A percentile compares a stretch with the other conserved stretches of the same genome.
phyloP scores from a whole-genome alignment of 2,329 filamentous ascomycete genomes.

The Pseudopithomyces maydicus region DNA sequence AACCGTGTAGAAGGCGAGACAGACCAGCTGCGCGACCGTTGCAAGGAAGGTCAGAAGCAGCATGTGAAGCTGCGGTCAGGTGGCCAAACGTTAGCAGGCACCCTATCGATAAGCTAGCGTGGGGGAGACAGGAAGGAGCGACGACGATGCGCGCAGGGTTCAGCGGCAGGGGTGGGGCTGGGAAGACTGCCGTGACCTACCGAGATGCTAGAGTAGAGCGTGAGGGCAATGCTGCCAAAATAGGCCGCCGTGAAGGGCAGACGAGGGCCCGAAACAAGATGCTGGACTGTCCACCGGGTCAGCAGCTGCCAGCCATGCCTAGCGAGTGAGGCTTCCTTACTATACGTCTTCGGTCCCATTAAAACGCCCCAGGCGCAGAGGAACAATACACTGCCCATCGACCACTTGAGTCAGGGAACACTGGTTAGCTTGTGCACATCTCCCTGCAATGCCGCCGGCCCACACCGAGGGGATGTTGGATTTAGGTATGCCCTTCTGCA shows the following conservation, averaged over 20 bases:
- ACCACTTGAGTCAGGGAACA: constrained; percentile 71
- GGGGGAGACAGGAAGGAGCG: constrained; percentile 29
- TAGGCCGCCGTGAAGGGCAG: constrained; percentile 93
- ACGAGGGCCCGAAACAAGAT: constrained; percentile 82
- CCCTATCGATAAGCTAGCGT: constrained; percentile 39
- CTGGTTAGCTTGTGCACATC: constrained; percentile 41
- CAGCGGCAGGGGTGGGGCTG: constrained; percentile 17
- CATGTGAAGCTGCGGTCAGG: constrained; percentile 65
- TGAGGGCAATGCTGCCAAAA: constrained; percentile 89
- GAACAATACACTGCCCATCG: constrained; percentile 88
- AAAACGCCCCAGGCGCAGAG: constrained; percentile 90
- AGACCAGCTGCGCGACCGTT: constrained; percentile 80
- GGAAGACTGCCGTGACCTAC: constrained; percentile 64
- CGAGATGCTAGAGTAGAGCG: constrained; percentile 88
- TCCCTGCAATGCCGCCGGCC: constrained; percentile 31
- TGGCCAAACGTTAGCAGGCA: constrained; percentile 38
- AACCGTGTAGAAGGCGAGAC: constrained; percentile 89
- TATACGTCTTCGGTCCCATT: constrained; percentile 87
- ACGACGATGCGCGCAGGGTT: constrained; percentile 33
- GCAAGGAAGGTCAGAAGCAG: constrained; percentile 85
- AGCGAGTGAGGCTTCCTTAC: constrained; percentile 19
- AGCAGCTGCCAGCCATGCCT: background rate
- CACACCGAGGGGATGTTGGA: constrained; percentile 29
- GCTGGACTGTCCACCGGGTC: constrained; percentile 57
- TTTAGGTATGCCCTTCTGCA: constrained; percentile 41